Conservation (phyloP, 2,329 filamentous ascomycete genomes). For the Fusarium sp. region DNA sequence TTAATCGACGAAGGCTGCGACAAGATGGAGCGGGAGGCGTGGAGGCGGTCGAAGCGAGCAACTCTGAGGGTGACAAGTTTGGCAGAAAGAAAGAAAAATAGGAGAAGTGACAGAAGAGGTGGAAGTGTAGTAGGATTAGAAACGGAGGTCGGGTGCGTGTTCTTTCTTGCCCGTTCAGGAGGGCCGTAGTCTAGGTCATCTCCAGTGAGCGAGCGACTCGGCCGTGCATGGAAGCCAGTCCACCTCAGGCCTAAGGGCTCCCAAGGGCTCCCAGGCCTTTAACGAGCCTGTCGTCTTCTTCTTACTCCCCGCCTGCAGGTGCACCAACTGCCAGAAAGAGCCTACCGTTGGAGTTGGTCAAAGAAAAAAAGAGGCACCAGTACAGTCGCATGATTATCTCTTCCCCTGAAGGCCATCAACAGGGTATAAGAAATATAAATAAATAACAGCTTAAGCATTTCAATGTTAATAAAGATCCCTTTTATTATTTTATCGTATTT, state of each 20-base stretch:
- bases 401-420: too few species aligned
- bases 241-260: not conserved
- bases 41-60: slow-evolving; percentile 3
- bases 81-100: not conserved
- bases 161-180: slow-evolving; percentile 10
- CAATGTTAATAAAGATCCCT: too few species aligned
- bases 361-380: too few species aligned
- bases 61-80: not conserved
- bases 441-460: not conserved
- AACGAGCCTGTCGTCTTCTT: slow-evolving; percentile 34
- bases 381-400: too few species aligned
- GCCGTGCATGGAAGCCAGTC: not conserved
- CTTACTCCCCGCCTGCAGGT: slow-evolving; percentile 6
- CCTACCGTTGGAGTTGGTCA: not conserved
- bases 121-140: slow-evolving; percentile 23
- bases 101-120: slow-evolving; percentile 12
- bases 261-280: slow-evolving; percentile 13
- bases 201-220: slow-evolving; percentile 14
- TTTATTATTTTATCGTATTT: too few species aligned
- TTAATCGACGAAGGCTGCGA: slow-evolving; percentile 5
- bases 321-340: slow-evolving; percentile 23
- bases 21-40: slow-evolving; percentile 7
- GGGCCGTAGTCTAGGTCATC: slow-evolving; percentile 17
- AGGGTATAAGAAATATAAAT: not conserved
- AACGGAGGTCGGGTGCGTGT: slow-evolving; percentile 24